phyloP scores from a whole-genome alignment of 257 asterid genomes.

The Paraleonurus japonicus region DNA sequence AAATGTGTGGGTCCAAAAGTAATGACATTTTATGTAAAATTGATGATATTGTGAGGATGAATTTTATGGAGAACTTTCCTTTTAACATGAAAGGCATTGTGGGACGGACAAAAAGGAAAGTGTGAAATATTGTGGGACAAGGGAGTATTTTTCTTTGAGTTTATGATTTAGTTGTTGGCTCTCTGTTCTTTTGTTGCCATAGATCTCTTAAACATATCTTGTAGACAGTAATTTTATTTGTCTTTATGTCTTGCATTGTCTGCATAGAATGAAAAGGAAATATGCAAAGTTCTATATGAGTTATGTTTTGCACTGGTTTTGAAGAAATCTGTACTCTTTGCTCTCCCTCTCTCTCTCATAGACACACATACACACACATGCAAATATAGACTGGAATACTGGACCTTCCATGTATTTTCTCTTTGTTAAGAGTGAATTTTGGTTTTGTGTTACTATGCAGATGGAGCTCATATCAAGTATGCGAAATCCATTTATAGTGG shows the following conservation, averaged over 20 bases:
- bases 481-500: slow-evolving; percentile 84
- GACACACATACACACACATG: not conserved
- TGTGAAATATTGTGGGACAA: too few relatives aligned
- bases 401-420: slow-evolving; percentile 1
- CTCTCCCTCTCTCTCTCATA: not conserved
- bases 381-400: not conserved
- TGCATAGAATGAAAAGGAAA: not conserved
- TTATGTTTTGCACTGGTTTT: not conserved
- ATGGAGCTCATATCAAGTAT: slow-evolving; percentile 87
- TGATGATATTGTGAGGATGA: too few relatives aligned
- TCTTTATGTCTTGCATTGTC: not conserved
- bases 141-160: not conserved
- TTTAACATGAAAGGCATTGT: too few relatives aligned
- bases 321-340: not conserved
- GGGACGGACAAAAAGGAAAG: too few relatives aligned
- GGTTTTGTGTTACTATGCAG: slow-evolving; percentile 35
- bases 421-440: not conserved
- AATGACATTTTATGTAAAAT: too few relatives aligned
- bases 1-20: too few relatives aligned
- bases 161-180: not conserved
- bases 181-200: not conserved
- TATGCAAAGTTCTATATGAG: not conserved
- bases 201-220: not conserved
- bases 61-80: too few relatives aligned
- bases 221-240: not conserved